Percentiles rank a stretch among this genome's conserved stretches.
Evolutionary conservation across 495 filamentous ascomycete species (phyloP).

Genomic region (Jackrogersella minutella): DNA sequence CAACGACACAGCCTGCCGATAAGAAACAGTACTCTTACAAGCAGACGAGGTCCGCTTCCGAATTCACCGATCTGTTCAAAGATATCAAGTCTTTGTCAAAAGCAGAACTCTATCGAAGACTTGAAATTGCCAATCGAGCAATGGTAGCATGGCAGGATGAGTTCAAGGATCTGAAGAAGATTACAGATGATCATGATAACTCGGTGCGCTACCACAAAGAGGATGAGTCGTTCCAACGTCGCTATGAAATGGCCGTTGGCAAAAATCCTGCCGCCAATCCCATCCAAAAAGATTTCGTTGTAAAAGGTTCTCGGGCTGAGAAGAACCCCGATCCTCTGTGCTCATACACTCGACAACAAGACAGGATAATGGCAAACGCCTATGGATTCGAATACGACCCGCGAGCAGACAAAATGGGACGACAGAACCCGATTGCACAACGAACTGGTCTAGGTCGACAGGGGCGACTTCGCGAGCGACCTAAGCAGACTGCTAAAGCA

Average conservation of each 20-base stretch:
- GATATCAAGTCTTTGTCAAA: constrained; percentile 47
- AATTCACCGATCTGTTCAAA: constrained; percentile 47
- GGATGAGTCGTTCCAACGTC: constrained; percentile 40
- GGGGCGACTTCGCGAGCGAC: constrained; percentile 54
- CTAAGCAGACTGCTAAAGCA: constrained; percentile 56
- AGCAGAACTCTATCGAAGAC: constrained; percentile 62
- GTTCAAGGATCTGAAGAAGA: constrained; percentile 65
- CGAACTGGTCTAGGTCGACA: constrained; percentile 52
- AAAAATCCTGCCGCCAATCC: constrained; percentile 34
- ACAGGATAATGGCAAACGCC: constrained; percentile 53
- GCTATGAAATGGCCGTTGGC: constrained; percentile 15
- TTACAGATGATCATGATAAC: constrained; percentile 60
- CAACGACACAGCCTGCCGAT: not conserved
- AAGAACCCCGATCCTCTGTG: constrained; percentile 46
- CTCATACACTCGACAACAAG: constrained; percentile 50
- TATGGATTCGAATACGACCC: constrained; percentile 58
- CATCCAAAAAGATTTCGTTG: constrained; percentile 43
- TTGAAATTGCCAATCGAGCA: constrained; percentile 60
- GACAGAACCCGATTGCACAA: constrained; percentile 57
- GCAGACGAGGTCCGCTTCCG: constrained; percentile 49
- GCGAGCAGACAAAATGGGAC: constrained; percentile 48
- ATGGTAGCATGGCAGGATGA: constrained; percentile 71
- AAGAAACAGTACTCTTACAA: constrained; percentile 34
- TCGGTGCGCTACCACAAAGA: constrained; percentile 51
- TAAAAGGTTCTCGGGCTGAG: constrained; percentile 51